Base-by-base conservation (phyloP, 352 stramenopile genomes). In the Phytophthora brassicae region DNA sequence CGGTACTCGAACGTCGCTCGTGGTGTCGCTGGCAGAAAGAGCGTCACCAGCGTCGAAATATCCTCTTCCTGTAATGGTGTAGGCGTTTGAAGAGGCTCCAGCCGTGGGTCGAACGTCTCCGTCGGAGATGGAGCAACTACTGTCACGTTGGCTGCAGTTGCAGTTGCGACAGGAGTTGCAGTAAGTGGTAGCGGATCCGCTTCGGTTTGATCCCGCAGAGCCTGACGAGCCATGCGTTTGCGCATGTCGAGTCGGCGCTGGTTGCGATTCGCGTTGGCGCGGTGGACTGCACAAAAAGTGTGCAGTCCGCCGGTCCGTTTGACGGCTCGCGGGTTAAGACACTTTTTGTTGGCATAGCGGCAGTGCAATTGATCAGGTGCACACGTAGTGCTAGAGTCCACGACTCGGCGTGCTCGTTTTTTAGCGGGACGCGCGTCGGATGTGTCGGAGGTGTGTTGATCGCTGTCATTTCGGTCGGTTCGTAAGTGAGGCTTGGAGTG, bases 291-390 rank as follows among this genome's bases (percentile, higher is more conserved):
- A 42, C 81, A 90, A 38, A 88, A 82, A 22, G 74, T 84, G 66
- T 90, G 81, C 17, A 90, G 54, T 4, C 74, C 72, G 2, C 81
- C 81, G 6, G 74, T 84, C 26, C 70, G 75, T 46, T 89, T 89
- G 33, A 79, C 47, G 11, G 75, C 72, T 38, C 81, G 81, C 12
- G 68, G 56, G 33, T 79, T 77, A 2, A 72, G 53, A 53, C 81
- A 90, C 23, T 77, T 75, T 29, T 90, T 90, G 70, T 79, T 84
- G 39, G 81, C 69, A 51, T 90, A 90, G 45, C 75, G 72, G 61
- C 81, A 90, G 23, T 67, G 67, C 33, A 75, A 57, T 49, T 74
- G 64, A 48, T 81, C 72, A 1, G 72, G 68, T 7, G 64, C 75
- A 22, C 69, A 77, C 22, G 69, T 77, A 48, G 53, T 75, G 47